Conservation (phyloP, 2,329 filamentous ascomycete species). For the Venturia pyrina region DNA sequence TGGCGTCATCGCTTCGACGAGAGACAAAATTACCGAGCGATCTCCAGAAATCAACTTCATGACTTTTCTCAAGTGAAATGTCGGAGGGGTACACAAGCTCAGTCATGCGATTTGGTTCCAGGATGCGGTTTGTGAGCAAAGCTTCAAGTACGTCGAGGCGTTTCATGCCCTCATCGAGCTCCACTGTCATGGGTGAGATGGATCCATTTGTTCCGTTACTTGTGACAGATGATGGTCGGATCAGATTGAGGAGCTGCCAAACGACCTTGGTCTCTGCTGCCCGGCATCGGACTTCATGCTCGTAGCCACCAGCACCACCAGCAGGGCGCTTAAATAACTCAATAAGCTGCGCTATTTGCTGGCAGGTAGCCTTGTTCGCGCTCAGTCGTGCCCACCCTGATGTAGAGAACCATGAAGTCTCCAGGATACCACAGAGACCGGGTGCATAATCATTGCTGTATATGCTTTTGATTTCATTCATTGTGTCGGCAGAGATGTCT, state of each 20-base stretch:
- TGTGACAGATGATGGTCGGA: conserved; percentile 25
- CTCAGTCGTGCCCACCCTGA: conserved; percentile 45
- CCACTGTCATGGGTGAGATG: conserved; percentile 38
- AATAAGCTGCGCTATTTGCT: conserved; percentile 58
- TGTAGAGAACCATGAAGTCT: conserved; percentile 70
- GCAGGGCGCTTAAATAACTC: conserved; percentile 22
- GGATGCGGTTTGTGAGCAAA: conserved; percentile 61
- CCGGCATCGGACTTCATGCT: conserved; percentile 16
- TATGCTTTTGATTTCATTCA: conserved; percentile 57
- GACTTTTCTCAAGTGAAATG: conserved; percentile 25
- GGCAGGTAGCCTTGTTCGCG: conserved; percentile 48
- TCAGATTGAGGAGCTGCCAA: conserved; percentile 48
- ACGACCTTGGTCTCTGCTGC: conserved; percentile 43
- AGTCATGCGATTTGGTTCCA: conserved; percentile 49
- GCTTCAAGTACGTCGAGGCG: conserved; percentile 68
- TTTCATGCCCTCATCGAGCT: conserved; percentile 51
- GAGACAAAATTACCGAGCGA: conserved; percentile 63
- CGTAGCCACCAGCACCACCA: not conserved
- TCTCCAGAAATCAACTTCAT: conserved; percentile 73
- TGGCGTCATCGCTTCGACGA: conserved; percentile 50
- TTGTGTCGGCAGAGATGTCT: not conserved
- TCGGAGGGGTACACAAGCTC: conserved; percentile 36
- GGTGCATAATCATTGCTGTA: conserved; percentile 69
- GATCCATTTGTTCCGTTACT: conserved; percentile 34
- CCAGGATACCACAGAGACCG: conserved; percentile 65